Evolutionary conservation across 768 basidiomycete species (phyloP), one percentile per base, ranked within the genome.

Genomic region (Xerocomus spinulosus): DNA sequence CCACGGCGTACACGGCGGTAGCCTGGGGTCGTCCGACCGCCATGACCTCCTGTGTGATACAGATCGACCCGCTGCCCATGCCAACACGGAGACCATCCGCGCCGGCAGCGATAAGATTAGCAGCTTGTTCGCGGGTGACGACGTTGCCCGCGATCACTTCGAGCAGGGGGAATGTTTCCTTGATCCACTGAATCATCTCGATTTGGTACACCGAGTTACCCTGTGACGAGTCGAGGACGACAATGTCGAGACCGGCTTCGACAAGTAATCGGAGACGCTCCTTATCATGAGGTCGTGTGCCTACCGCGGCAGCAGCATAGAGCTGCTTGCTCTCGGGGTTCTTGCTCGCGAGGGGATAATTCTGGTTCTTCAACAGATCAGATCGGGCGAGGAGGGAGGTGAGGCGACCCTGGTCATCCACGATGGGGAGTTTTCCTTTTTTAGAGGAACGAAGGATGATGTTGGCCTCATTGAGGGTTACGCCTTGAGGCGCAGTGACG

Each of bases 1-100:
- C 23, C 12, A 98, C 95, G 35, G 89, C 83, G 63, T 87, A 89
- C n/a, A 98, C 92, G n/a, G 95, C 95, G 0, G 93, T 93, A 2
- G 94, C 96, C 68, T 99, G 96, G 1, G 95, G 96, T 14, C 96
- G 82, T 13, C 96, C 96, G 43, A 98, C 95, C 9, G 96, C 96
- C 90, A 97, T 98, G 59, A 99, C 87, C 64, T 98, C 96, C 70
- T 99, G 96, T 6, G 96, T 99, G 71, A 99, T 99, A 67, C 96
- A 99, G 63, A 99, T 99, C 5, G 92, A 95, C 9, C 96, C 96
- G 8, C 87, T 90, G 30, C 96, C 96, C 96, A 99, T 99, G 34
- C 96, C 96, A 30, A 99, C 78, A 20, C 92, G 86, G 10, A 98
- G 78, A n/a, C 78, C 95, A 58, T 99, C 96, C 3, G 94, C 96